Conservation (phyloP, 345 rosid genomes). For the Populus simonii region DNA sequence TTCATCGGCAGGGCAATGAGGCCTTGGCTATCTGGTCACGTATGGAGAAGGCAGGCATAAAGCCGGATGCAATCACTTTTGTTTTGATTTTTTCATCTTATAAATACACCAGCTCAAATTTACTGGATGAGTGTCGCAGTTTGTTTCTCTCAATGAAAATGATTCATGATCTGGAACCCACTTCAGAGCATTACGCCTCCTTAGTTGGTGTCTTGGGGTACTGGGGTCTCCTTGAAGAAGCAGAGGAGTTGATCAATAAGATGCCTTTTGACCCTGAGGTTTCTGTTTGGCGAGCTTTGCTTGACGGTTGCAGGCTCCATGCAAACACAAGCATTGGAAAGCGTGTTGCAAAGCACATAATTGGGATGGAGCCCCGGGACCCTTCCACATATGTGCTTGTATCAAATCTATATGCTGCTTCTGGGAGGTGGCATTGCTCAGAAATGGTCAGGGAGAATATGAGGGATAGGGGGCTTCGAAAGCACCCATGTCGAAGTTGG, state of each 20-base stretch:
- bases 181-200: constrained; percentile 62
- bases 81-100: constrained; percentile 53
- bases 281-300: constrained; percentile 68
- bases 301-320: constrained; percentile 69
- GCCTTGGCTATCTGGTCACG: constrained; percentile 56
- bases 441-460: constrained; percentile 64
- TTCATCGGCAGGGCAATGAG: constrained; percentile 68
- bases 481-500: constrained; percentile 83
- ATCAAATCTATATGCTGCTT: constrained; percentile 81
- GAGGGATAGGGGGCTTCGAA: constrained; percentile 53
- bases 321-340: constrained; percentile 52
- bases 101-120: constrained; percentile 45
- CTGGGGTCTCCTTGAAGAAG: constrained; percentile 79
- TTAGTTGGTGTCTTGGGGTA: constrained; percentile 60
- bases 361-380: constrained; percentile 51
- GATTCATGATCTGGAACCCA: constrained; percentile 48
- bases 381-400: constrained; percentile 68
- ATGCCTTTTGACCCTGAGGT: constrained; percentile 57
- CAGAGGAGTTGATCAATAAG: constrained; percentile 48
- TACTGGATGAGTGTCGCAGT: constrained; percentile 48
- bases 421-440: constrained; percentile 79
- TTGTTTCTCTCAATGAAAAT: constrained; percentile 57
- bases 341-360: constrained; percentile 50
- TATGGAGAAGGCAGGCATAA: constrained; percentile 40
- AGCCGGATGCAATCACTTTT: constrained; percentile 55